These are phyloP conservation scores for Beta vulgaris DNA, from an alignment of 148 eudicot species.

Conservation along the genomic window DNA sequence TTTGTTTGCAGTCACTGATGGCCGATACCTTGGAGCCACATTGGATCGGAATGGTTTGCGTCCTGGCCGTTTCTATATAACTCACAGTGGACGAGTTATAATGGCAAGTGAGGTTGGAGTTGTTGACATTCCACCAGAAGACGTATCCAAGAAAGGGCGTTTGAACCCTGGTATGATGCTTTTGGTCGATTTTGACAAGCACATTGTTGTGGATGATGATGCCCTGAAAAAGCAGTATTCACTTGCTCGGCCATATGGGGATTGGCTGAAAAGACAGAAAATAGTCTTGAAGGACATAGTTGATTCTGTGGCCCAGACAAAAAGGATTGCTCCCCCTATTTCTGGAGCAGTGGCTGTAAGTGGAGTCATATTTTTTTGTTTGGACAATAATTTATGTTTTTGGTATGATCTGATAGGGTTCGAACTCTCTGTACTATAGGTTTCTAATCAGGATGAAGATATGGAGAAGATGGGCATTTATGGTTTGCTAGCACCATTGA, in stretches of 20 bases:
- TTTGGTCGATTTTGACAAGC: constrained; percentile 95
- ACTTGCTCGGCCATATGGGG: constrained; percentile 78
- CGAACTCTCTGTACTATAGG: constrained; percentile 37
- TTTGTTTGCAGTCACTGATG: constrained; percentile 87
- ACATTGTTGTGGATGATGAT: constrained; percentile 91
- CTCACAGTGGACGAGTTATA: constrained; percentile 92
- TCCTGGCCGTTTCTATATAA: constrained; percentile 90
- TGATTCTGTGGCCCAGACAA: constrained; percentile 65
- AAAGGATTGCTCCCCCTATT: constrained; percentile 58
- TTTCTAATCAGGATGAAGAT: constrained; percentile 58
- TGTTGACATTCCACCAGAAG: constrained; percentile 93
- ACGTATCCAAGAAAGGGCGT: constrained; percentile 91
- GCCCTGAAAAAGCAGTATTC: constrained; percentile 95
- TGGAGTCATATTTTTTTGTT: not conserved
- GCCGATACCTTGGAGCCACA: constrained; percentile 97
- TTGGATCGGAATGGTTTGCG: constrained; percentile 96
- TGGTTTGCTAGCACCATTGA: constrained; percentile 87
- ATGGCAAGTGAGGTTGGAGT: constrained; percentile 99
- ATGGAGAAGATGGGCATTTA: constrained; percentile 90
- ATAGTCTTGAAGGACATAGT: constrained; percentile 78
- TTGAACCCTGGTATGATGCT: constrained; percentile 99
- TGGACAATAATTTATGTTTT: not conserved
- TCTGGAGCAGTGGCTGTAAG: constrained; percentile 79
- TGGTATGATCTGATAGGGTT: constrained; percentile 21
- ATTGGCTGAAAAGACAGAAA: constrained; percentile 90